Base-by-base conservation (phyloP, 2,329 filamentous ascomycete species). In the Setomelanomma holmii region DNA sequence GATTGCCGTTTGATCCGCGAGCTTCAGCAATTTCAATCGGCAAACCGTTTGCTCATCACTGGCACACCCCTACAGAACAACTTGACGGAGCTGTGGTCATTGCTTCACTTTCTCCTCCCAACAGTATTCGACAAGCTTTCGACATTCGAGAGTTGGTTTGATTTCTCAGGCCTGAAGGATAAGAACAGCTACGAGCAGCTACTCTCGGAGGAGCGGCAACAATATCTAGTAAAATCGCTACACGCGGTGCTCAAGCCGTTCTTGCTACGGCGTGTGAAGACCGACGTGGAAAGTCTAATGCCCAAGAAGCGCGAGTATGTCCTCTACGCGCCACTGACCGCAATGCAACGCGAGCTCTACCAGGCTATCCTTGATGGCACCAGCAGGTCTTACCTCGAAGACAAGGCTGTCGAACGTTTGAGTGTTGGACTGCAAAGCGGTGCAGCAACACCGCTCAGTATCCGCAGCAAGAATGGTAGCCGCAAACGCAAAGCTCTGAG, bases 301-400 rank as follows among this genome's bases (percentile, higher is more conserved):
- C 95, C 95, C 0, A 96, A 93, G 76, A 99, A 99, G 79, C 86
- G 95, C 22, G 95, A 99, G 73, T 99, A 99, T 61, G 90, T 99
- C 3, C 79, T 99, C 0, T 98, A 95, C 66, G 95, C 95, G 0
- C 95, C 95, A 0, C 86, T 99, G 76, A 96, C 92, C 0, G 84
- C 87, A 20, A 91, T 95, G 61, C 95, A 99, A 69, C 91, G 92
- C 2, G 93, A 97, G 50, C 76, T 99, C 0, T 99, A 99, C 69
- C 84, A 93, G 22, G 84, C 89, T 14, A 96, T 93, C 27, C 66
- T 82, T 1, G 77, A 81, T 47, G 80, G 80, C 20, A 79, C 78
- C n/a, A 81, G 79, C 55, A 74, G 80, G 16, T 70, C 74, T 5
- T 82, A 78, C 53, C 78, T 98, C 1, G 91, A 96, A 63, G 86